phyloP scores from a whole-genome alignment of 2,329 filamentous ascomycete genomes.

The Epichloe aotearoae region DNA sequence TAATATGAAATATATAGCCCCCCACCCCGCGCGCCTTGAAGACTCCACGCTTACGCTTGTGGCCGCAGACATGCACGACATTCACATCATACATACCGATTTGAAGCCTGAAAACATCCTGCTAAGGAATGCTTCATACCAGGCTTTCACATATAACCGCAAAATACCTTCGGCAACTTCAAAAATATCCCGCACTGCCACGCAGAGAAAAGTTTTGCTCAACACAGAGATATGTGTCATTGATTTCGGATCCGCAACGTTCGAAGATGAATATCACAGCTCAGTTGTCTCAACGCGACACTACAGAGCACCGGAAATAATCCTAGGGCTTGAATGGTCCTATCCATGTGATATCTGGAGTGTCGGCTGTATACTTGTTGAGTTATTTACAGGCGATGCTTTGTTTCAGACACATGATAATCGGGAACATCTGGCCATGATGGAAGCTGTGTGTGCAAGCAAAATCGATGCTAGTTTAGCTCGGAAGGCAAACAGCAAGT shows the following conservation, averaged over 20 bases:
- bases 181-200: conserved; percentile 37
- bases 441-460: conserved; percentile 42
- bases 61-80: conserved; percentile 52
- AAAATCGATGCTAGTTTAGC: no score
- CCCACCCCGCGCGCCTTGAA: no score
- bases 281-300: conserved; percentile 59
- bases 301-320: conserved; percentile 58
- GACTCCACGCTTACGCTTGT: no score
- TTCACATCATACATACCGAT: conserved; percentile 91
- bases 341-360: conserved; percentile 64
- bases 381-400: conserved; percentile 59
- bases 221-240: conserved; percentile 59
- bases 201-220: conserved; percentile 49
- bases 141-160: conserved; percentile 58
- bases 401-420: conserved; percentile 63
- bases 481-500: no score
- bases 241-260: conserved; percentile 59
- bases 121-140: conserved; percentile 50
- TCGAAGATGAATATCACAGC: conserved; percentile 60
- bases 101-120: conserved; percentile 60
- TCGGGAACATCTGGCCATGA: conserved; percentile 62
- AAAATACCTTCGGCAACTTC: conserved; percentile 42
- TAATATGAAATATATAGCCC: no score
- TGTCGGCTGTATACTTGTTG: conserved; percentile 59
- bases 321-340: conserved; percentile 57